phyloP scores from a whole-genome alignment of 257 asterid species.

The Cruciata laevipes region DNA sequence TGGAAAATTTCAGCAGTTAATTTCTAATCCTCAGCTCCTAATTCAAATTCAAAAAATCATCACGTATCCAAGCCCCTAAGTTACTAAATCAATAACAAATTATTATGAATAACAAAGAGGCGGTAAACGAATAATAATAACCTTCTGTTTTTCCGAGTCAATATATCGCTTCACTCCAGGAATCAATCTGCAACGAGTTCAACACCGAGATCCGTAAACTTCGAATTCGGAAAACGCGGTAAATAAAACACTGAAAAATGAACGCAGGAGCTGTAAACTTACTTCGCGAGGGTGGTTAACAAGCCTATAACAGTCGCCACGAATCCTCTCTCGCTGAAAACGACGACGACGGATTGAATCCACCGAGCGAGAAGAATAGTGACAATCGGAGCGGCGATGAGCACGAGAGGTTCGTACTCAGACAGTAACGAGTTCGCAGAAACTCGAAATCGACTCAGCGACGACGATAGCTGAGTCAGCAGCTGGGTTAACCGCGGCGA shows the following conservation, averaged over 20 bases:
- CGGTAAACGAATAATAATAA: constrained; percentile 13
- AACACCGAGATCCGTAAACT: neutral
- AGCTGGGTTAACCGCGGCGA: constrained; percentile 18
- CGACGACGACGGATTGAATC: constrained; percentile 33
- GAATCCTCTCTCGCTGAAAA: constrained; percentile 59
- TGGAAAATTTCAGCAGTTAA: neutral
- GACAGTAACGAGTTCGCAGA: constrained; percentile 52
- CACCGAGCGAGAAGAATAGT: constrained; percentile 47
- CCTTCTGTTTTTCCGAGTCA: constrained; percentile 85
- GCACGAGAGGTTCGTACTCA: constrained; percentile 57
- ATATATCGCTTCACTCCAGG: constrained; percentile 76
- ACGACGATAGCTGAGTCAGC: constrained; percentile 21
- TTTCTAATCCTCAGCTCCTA: neutral
- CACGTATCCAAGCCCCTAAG: neutral
- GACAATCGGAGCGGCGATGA: constrained; percentile 42
- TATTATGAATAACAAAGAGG: too few species aligned
- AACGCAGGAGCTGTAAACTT: constrained; percentile 16
- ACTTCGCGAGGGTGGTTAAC: constrained; percentile 55
- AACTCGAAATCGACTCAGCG: constrained; percentile 46
- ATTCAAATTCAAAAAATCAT: neutral
- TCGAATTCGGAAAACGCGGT: neutral
- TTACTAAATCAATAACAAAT: too few species aligned
- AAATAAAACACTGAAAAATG: neutral
- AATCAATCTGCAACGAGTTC: constrained; percentile 44
- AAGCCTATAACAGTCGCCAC: constrained; percentile 47